Base-by-base conservation (phyloP, 2,329 filamentous ascomycete species). In the Mollisia scopiformis region DNA sequence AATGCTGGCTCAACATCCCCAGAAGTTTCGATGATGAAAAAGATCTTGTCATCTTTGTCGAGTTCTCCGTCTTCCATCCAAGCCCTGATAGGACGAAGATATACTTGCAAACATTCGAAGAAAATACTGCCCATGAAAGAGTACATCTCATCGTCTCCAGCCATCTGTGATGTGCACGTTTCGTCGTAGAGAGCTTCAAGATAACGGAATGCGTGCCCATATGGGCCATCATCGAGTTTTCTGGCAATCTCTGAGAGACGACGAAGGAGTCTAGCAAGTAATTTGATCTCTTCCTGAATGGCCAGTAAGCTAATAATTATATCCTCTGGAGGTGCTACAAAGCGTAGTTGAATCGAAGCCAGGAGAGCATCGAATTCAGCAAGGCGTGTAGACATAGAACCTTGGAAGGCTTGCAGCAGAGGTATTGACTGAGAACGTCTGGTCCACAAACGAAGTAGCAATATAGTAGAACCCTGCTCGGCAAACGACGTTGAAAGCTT, bases 51-150 rank as follows among this genome's bases (percentile, higher is more conserved):
- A 1, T 82, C 81, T 0, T 83, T 76, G 2, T 84, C 78, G 3
- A 97, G 77, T 57, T 87, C 84, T 0, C 94, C 94, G 37, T 86
- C 83, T 68, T 92, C 87, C 87, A 97, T 94, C 94, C 94, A 98
- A 16, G 82, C 78, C 35, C 88, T 84, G 47, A 97, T 89, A 0
- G 93, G 91, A 39, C 87, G 87, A 37, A 96, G 81, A 73, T 97
- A 98, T 1, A 92, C 87, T 59, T 88, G 85, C 61, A 97, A 89
- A 71, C 92, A 96, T 49, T 89, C 84, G 58, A 95, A 88, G 71
- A 97, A 95, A 3, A 95, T 80, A 0, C 78, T 78, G 1, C 86
- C 86, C 5, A 95, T 78, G 39, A 84, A 87, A 39, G 78, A 75
- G 70, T 91, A 95, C 1, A 84, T 78, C 0, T 74, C 73, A 1